Evolutionary conservation across 164 flowering plant species (phyloP).

Genomic region (Nelumbo lutea): DNA sequence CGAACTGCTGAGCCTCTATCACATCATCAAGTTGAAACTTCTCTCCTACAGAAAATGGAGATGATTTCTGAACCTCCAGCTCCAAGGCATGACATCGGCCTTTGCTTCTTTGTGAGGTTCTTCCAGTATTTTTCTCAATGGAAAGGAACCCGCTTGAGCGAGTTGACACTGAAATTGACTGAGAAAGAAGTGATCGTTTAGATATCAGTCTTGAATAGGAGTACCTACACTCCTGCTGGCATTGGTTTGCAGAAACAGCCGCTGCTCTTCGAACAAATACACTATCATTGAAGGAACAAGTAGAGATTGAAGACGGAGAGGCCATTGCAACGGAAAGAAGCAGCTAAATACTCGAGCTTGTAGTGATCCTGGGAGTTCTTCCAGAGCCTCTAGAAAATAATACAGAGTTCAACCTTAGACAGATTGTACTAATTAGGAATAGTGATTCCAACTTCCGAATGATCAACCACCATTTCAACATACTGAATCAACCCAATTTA

Average conservation of each 20-base stretch:
- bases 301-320: conserved; percentile 8
- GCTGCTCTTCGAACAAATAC: conserved; percentile 3
- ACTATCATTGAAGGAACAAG: not conserved
- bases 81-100: conserved; percentile 32
- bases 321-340: not conserved
- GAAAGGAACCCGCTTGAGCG: conserved; percentile 2
- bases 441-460: no score
- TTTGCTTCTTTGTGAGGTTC: conserved; percentile 14
- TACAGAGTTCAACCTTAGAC: no score
- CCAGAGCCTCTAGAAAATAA: no score
- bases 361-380: no score
- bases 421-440: no score
- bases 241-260: not conserved
- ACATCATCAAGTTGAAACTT: conserved; percentile 89
- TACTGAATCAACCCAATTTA: no score
- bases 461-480: no score
- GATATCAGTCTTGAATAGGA: conserved; percentile 8
- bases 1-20: conserved; percentile 93
- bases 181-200: conserved; percentile 14
- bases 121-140: conserved; percentile 10
- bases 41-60: conserved; percentile 37
- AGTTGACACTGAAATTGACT: conserved; percentile 8
- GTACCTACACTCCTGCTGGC: conserved; percentile 13
- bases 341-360: no score
- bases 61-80: conserved; percentile 21